Percentiles rank a stretch among this genome's conserved stretches.
Evolutionary conservation across 2,329 filamentous ascomycete species (phyloP).

Genomic region (Cladosporium phlei): DNA sequence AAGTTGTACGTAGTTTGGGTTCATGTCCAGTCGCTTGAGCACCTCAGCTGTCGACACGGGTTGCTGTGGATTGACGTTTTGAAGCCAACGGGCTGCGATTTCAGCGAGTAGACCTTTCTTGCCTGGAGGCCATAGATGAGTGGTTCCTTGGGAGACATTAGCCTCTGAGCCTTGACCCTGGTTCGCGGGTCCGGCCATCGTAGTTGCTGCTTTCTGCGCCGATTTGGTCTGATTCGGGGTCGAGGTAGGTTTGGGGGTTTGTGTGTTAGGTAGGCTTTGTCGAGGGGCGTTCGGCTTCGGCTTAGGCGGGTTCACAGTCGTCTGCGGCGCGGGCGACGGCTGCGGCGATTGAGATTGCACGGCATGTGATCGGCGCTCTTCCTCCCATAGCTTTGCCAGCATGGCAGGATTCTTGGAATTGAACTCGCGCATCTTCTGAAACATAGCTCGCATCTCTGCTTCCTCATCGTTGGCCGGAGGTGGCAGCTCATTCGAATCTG

Average conservation of each 20-base stretch:
- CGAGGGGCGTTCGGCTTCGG: constrained; percentile 1
- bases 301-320: neutral
- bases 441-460: constrained; percentile 50
- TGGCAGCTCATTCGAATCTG: neutral
- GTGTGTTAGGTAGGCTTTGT: too few relatives aligned
- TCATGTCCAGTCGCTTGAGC: constrained; percentile 45
- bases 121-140: constrained; percentile 48
- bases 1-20: constrained; percentile 53
- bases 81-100: constrained; percentile 46
- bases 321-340: constrained; percentile 5
- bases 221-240: too few relatives aligned
- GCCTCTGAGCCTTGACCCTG: neutral
- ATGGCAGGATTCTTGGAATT: constrained; percentile 52
- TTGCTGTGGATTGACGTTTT: constrained; percentile 43
- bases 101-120: constrained; percentile 49
- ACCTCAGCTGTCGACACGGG: constrained; percentile 39
- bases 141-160: neutral
- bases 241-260: neutral
- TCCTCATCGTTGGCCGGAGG: constrained; percentile 39
- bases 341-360: constrained; percentile 15
- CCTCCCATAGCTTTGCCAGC: constrained; percentile 53
- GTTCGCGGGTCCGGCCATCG: too few relatives aligned
- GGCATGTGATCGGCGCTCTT: constrained; percentile 42
- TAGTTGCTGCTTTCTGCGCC: too few relatives aligned
- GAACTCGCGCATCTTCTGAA: constrained; percentile 55